Base-by-base conservation (phyloP, 768 basidiomycete genomes). In the Serendipita sp. region DNA sequence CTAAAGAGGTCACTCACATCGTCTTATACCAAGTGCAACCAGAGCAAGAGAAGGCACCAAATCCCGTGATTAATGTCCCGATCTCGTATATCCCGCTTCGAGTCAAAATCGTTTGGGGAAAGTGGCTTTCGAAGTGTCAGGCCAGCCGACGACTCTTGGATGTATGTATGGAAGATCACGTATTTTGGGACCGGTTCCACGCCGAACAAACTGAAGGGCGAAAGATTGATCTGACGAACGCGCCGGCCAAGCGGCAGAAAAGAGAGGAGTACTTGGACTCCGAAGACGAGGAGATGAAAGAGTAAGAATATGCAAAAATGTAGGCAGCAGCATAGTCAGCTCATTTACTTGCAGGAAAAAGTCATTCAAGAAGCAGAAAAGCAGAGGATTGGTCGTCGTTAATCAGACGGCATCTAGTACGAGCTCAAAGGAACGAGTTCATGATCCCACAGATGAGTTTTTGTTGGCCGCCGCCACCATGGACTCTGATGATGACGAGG, bases 1-100 rank as follows among this genome's bases (percentile, higher is more conserved):
- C 81, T 2, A 65, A 68, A 3, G 65, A 70, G 5, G 79, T 85
- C 30, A 88, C 88, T 2, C 85, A 88, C 67, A 83, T 90, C 61
- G 75, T 90, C 33, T 81, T 33, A 58, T n/a, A 22, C n/a, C 17
- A 31, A 9, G 31, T 2, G 3, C 22, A 58, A 11, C 22, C 20
- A 24, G 53, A 22, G 17, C 31, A 26, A 22, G 17, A 28, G 11
- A 58, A 11, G 17, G 11, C 22, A 9, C 17, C 31, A 22, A 58
- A 58, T 31, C 17, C 22, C 24, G 17, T 26, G n/a, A 58, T 31
- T 58, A n/a, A n/a, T 28, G 17, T 31, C 9, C 45, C 45, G 17
- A 17, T 50, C 20, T 3, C 4, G 17, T n/a, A 17, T n/a, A 31
- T 58, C 28, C 53, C 53, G 11, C 53, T 24, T 22, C 13, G 53